A percentile compares a stretch with the other conserved stretches of the same genome.
Conservation (phyloP, 2,329 filamentous ascomycete genomes). For the Dendryphion nanum region DNA sequence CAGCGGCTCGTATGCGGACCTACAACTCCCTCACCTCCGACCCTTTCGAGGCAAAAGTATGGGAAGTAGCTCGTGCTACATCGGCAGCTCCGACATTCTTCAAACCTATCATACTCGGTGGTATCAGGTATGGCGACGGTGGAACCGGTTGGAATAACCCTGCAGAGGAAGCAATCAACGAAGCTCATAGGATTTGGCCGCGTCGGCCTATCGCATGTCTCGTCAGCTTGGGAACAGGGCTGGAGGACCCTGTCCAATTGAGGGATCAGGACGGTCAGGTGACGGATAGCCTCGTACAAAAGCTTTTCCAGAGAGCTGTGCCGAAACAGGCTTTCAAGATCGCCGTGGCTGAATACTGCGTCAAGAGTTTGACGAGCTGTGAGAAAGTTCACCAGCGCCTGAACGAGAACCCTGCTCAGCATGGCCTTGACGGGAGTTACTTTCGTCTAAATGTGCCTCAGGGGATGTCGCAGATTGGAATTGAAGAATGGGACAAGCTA, state of each 20-base stretch:
- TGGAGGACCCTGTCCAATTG: not conserved
- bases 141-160: not conserved
- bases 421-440: not conserved
- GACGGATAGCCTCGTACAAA: not conserved
- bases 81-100: conserved; percentile 8
- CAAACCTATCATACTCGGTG: conserved; percentile 1
- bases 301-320: not conserved
- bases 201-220: not conserved
- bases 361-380: not conserved
- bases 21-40: not conserved
- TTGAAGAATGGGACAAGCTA: not conserved
- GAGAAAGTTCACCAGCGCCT: not conserved
- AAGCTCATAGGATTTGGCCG: not conserved
- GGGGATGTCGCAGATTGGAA: not conserved
- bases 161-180: not conserved
- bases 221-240: not conserved
- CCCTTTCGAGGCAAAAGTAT: conserved; percentile 1
- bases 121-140: not conserved
- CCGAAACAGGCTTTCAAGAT: not conserved
- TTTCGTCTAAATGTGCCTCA: not conserved
- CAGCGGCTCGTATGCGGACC: not conserved
- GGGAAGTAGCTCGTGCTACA: conserved; percentile 8
- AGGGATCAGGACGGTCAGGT: not conserved
- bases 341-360: not conserved
- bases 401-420: not conserved